Percentiles rank a stretch among this genome's conserved stretches.
phyloP scores from a whole-genome alignment of 495 filamentous ascomycete genomes.

The Podospora pseudoanserina region DNA sequence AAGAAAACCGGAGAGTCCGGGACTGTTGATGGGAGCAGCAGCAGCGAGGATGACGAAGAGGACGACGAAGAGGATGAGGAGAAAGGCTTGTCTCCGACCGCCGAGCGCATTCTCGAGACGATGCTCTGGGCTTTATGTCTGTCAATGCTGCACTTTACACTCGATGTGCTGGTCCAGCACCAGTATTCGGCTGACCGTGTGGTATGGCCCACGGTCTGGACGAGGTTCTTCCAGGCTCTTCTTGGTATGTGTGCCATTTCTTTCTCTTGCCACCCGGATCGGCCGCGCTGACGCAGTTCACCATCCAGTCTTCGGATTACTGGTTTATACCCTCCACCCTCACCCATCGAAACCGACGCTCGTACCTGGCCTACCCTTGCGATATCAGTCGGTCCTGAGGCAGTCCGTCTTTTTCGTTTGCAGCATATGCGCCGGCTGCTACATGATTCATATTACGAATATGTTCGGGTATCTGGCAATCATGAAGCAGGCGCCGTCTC shows the following conservation, averaged over 20 bases:
- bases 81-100: constrained; percentile 32
- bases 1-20: constrained; percentile 15
- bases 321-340: constrained; percentile 59
- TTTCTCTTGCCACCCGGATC: neutral
- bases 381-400: constrained; percentile 45
- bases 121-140: constrained; percentile 69
- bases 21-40: neutral
- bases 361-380: constrained; percentile 42
- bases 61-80: constrained; percentile 32
- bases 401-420: constrained; percentile 60
- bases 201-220: constrained; percentile 53
- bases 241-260: constrained; percentile 38
- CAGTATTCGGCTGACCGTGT: constrained; percentile 74
- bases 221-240: constrained; percentile 48
- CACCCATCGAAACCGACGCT: constrained; percentile 43
- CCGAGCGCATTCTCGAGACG: constrained; percentile 55
- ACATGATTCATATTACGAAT: constrained; percentile 79
- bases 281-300: constrained; percentile 13
- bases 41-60: constrained; percentile 21
- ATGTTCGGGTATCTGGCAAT: constrained; percentile 73
- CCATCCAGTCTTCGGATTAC: constrained; percentile 55
- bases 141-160: constrained; percentile 76
- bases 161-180: constrained; percentile 86
- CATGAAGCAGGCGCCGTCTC: constrained; percentile 84
- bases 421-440: constrained; percentile 60